Evolutionary conservation across 2,329 filamentous ascomycete species (phyloP).

Genomic region (Colletotrichum tropicale): DNA sequence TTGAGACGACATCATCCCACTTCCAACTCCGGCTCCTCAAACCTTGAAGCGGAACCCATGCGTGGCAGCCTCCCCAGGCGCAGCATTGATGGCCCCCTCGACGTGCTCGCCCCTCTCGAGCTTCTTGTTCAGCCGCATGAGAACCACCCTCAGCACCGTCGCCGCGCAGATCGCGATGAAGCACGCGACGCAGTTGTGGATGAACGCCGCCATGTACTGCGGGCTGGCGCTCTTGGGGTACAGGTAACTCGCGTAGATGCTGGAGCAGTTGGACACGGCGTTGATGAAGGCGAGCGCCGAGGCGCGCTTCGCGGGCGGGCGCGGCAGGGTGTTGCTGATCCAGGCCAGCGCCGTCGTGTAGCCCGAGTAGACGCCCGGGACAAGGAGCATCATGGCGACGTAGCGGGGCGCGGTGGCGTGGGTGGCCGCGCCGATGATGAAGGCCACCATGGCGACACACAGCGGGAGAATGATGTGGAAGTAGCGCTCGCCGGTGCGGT

Average conservation of each 20-base stretch:
- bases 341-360: slow-evolving; percentile 73
- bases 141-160: slow-evolving; percentile 64
- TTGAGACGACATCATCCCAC: neutral
- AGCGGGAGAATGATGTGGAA: slow-evolving; percentile 70
- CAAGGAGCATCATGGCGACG: slow-evolving; percentile 47
- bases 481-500: slow-evolving; percentile 73
- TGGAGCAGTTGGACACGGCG: slow-evolving; percentile 48
- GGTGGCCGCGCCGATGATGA: slow-evolving; percentile 71
- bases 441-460: slow-evolving; percentile 64
- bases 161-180: slow-evolving; percentile 69
- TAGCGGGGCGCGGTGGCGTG: slow-evolving; percentile 66
- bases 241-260: slow-evolving; percentile 73
- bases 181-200: slow-evolving; percentile 70
- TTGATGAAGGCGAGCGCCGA: slow-evolving; percentile 79
- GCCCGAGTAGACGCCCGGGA: slow-evolving; percentile 25
- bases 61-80: slow-evolving; percentile 59
- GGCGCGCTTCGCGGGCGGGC: slow-evolving; percentile 75
- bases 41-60: slow-evolving; percentile 72
- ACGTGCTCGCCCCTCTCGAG: slow-evolving; percentile 67
- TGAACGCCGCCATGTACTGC: slow-evolving; percentile 62
- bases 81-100: slow-evolving; percentile 58
- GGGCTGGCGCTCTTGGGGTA: slow-evolving; percentile 57
- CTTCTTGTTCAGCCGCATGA: slow-evolving; percentile 71
- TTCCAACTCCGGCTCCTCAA: slow-evolving; percentile 28
- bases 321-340: slow-evolving; percentile 76